Percentiles rank a stretch among this genome's conserved stretches.
Conservation (phyloP, 495 filamentous ascomycete species). For the Symbiotaphrina buchneri region DNA sequence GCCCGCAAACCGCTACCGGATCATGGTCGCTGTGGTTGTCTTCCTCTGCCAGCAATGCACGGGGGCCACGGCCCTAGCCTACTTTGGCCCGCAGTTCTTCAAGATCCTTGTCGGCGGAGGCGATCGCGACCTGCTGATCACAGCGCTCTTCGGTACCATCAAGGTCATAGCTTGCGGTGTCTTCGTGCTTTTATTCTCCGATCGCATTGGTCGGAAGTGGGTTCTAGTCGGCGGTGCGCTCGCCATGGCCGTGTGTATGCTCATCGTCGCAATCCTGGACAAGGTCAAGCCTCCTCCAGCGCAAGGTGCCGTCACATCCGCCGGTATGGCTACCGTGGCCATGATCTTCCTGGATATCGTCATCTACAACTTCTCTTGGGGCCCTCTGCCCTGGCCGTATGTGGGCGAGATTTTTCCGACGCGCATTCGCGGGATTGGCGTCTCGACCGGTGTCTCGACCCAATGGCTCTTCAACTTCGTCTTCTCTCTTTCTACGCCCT, state of each 20-base stretch:
- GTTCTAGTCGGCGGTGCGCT: constrained; percentile 27
- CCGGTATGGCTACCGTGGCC: constrained; percentile 36
- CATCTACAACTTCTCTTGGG: constrained; percentile 36
- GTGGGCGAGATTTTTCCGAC: constrained; percentile 41
- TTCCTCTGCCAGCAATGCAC: too few species aligned
- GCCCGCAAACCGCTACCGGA: constrained; percentile 27
- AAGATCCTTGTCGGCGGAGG: too few species aligned
- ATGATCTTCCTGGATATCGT: constrained; percentile 23
- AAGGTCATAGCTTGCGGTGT: too few species aligned
- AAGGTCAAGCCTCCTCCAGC: constrained; percentile 35
- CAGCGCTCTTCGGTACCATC: too few species aligned
- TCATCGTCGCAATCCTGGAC: constrained; percentile 46
- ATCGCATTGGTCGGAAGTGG: too few species aligned
- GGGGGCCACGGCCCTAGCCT: too few species aligned
- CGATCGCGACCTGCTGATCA: too few species aligned
- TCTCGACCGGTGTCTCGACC: constrained; percentile 37
- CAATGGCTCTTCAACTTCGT: constrained; percentile 33
- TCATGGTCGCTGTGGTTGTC: constrained; percentile 39
- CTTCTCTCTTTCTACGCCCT: constrained; percentile 27
- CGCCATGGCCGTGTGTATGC: constrained; percentile 31
- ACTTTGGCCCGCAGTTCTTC: too few species aligned
- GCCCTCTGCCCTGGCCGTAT: constrained; percentile 29
- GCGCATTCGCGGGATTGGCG: constrained; percentile 43
- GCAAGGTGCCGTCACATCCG: constrained; percentile 15
- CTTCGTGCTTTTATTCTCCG: constrained; percentile 53